Conservation (phyloP, 2,329 filamentous ascomycete genomes). For the Xylaria sp. region DNA sequence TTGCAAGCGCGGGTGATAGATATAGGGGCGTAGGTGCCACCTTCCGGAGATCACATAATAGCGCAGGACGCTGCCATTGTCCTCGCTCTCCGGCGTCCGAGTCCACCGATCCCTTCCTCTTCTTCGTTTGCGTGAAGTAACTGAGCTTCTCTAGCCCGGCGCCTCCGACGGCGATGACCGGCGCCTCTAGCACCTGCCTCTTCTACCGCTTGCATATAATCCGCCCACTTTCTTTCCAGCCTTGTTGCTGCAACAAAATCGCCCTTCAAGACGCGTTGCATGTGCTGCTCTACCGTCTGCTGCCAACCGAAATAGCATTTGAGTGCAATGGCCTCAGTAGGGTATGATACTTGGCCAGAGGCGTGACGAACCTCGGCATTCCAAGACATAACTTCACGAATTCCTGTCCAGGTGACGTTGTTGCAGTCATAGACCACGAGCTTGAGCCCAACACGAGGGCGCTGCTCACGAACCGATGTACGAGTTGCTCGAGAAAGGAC, state of each 20-base stretch:
- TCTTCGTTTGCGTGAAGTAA: constrained; percentile 83
- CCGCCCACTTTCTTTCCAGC: constrained; percentile 91
- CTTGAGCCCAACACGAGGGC: constrained; percentile 71
- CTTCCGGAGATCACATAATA: constrained; percentile 64
- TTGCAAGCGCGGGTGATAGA: neutral
- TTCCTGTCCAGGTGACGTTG: constrained; percentile 91
- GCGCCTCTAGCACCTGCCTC: constrained; percentile 78
- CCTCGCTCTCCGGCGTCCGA: constrained; percentile 68
- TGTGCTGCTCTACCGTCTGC: constrained; percentile 93
- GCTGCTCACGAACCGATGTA: constrained; percentile 51
- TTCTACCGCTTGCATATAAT: constrained; percentile 92
- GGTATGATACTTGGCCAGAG: constrained; percentile 63
- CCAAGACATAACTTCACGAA: constrained; percentile 84
- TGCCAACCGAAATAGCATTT: constrained; percentile 98
- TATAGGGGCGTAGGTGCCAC: neutral
- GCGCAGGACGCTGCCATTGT: constrained; percentile 67
- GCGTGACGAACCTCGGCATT: constrained; percentile 78
- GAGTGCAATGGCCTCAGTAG: constrained; percentile 81
- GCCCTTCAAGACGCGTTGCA: constrained; percentile 81
- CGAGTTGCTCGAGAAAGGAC: constrained; percentile 70
- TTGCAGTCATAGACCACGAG: constrained; percentile 91
- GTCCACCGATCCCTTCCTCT: constrained; percentile 66
- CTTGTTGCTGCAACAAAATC: constrained; percentile 78
- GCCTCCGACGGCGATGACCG: constrained; percentile 74
- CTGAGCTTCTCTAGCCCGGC: constrained; percentile 83